Conservation (phyloP, 2,329 filamentous ascomycete genomes). For the Colletotrichum trifolii region DNA sequence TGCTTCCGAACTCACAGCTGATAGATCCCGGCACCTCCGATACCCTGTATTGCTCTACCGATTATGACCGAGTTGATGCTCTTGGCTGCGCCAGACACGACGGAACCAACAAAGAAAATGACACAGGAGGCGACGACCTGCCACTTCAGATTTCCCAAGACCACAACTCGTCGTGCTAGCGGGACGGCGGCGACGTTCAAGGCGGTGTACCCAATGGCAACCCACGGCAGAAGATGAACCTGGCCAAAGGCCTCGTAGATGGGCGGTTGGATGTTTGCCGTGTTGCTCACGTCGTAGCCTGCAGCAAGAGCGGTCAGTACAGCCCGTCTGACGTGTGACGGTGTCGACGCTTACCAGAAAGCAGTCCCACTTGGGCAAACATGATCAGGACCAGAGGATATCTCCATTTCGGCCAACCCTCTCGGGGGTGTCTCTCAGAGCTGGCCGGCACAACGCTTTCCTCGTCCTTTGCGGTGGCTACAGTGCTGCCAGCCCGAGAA, state of each 20-base stretch:
- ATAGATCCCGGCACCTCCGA: constrained; percentile 45
- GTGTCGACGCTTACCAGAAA: no score
- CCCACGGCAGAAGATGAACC: constrained; percentile 52
- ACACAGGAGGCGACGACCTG: constrained; percentile 41
- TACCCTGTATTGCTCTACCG: constrained; percentile 46
- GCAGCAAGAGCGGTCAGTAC: background rate
- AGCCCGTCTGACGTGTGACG: background rate
- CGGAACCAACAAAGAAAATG: constrained; percentile 44
- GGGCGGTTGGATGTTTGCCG: constrained; percentile 66
- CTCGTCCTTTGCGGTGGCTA: no score
- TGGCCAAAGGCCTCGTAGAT: constrained; percentile 63
- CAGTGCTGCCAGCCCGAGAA: no score
- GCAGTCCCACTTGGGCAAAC: no score
- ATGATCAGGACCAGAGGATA: no score
- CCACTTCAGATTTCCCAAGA: constrained; percentile 46
- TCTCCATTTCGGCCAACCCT: no score
- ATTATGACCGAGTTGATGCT: constrained; percentile 45
- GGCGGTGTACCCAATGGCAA: constrained; percentile 49
- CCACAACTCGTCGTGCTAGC: constrained; percentile 47
- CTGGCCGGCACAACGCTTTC: no score
- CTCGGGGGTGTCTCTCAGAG: no score
- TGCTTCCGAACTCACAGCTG: constrained; percentile 42
- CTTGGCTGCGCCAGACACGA: constrained; percentile 44
- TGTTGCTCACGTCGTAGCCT: constrained; percentile 57
- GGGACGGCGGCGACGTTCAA: constrained; percentile 48